phyloP scores from a whole-genome alignment of 805 yeast genomes.

The Wickerhamiella siamensis region DNA sequence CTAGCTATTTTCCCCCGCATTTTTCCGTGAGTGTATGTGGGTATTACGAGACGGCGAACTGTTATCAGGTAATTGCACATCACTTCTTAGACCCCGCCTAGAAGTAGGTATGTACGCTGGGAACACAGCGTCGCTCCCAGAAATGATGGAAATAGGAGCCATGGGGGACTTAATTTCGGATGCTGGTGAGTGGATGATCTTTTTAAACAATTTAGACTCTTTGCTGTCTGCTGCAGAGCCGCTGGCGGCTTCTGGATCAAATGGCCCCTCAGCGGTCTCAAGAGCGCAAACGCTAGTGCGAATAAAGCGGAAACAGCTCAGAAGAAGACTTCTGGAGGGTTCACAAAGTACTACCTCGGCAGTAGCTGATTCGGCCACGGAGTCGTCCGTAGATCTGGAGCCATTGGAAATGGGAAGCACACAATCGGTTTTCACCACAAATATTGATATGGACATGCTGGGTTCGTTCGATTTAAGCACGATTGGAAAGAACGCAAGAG shows the following conservation, averaged over 20 bases:
- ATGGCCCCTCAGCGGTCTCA: not conserved
- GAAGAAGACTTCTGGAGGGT: not conserved
- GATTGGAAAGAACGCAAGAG: not conserved
- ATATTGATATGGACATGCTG: conserved; percentile 5
- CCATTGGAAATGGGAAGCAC: not conserved
- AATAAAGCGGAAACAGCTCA: not conserved
- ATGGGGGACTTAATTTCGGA: not conserved
- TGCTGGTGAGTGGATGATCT: not conserved
- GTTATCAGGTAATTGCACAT: not conserved
- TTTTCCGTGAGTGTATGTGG: no score
- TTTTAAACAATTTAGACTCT: not conserved
- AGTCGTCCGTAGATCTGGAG: not conserved
- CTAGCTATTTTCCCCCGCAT: no score
- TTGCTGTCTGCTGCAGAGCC: not conserved
- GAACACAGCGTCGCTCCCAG: not conserved
- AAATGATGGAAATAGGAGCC: not conserved
- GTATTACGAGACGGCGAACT: no score
- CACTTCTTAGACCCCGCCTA: not conserved
- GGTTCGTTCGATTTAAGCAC: not conserved
- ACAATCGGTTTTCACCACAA: conserved; percentile 2
- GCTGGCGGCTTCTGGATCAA: not conserved
- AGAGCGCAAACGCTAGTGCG: not conserved
- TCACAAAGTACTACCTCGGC: not conserved
- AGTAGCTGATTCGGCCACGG: not conserved
- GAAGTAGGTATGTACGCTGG: not conserved